Base-by-base conservation (phyloP, 2,329 filamentous ascomycete species). In the Trichoderma lentiforme region DNA sequence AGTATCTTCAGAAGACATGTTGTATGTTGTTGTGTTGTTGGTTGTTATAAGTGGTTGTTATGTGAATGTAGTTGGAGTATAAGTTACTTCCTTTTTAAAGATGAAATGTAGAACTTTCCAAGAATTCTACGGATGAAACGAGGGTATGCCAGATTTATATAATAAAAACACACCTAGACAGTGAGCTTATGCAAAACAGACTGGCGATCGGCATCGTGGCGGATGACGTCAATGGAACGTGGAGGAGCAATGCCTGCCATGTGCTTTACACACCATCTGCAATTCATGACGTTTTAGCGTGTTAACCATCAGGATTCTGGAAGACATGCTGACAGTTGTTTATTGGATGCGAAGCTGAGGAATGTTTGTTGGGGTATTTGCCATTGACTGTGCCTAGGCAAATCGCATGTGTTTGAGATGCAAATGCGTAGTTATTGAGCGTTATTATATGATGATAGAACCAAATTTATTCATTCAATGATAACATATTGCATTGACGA, bases 1-100 rank as follows among this genome's bases (percentile, higher is more conserved):
- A 74, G 77, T 76, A 61, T 76, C 75, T 75, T 74, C 75, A 62
- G 67, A 75, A 57, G 67, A 62, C 74, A 75, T 78, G 43, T 66
- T 76, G 73, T 28, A 68, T 64, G 62, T 68, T 11, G 39, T n/a
- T 24, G 36, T 73, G 64, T 57, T 65, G 32, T 36, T 72, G 12
- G 63, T 60, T n/a, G 28, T 5, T 68, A 30, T 71, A 66, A 36
- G 69, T 67, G 43, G 21, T 67, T 58, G 34, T 39, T 28, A 21
- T 36, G 3, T 39, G 4, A 34, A 1, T 62, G 36, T 18, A 26
- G 3, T 32, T 9, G 21, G 15, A n/a, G 9, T 30, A 12, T 5
- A 36, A 8, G 34, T n/a, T 32, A 8, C 26, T n/a, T 36, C 30
- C 39, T 14, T 53, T 2, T 24, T 62, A 34, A 24, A 24, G 28